Evolutionary conservation across 106 monocot genomes (phyloP).

Genomic region (Platanthera zijinensis): DNA sequence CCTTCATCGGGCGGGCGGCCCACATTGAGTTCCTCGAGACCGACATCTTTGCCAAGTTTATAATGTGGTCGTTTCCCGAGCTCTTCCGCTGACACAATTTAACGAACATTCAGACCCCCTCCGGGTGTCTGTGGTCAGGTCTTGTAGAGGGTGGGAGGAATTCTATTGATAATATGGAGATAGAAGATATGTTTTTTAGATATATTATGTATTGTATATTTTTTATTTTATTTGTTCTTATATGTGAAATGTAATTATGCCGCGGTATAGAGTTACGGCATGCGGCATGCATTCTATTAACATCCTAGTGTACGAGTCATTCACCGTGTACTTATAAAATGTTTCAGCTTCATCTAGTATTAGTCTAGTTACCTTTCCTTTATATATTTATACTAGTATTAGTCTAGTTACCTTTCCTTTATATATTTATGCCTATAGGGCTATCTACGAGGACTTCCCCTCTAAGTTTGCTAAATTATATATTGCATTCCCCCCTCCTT

Average conservation of each 20-base stretch:
- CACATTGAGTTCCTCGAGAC: slow-evolving; percentile 96
- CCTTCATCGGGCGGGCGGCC: slow-evolving; percentile 88
- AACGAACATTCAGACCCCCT: not conserved
- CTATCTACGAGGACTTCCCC: no score
- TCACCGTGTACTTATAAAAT: no score
- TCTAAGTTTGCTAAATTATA: no score
- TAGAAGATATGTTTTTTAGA: no score
- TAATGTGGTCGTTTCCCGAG: slow-evolving; percentile 93
- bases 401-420: no score
- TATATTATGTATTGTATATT: not conserved
- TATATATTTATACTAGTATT: no score
- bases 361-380: no score
- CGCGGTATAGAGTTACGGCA: not conserved
- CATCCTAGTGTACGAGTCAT: no score
- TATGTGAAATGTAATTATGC: slow-evolving; percentile 1
- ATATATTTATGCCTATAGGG: no score
- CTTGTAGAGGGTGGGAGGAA: not conserved
- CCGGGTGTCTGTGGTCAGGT: not conserved
- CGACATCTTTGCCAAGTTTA: slow-evolving; percentile 66
- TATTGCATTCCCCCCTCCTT: no score
- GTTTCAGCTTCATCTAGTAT: no score
- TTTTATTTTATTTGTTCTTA: not conserved
- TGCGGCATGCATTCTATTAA: not conserved
- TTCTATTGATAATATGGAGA: not conserved
- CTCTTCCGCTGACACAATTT: slow-evolving; percentile 28